Base-by-base conservation (phyloP, 164 flowering plant species). In the Saururus chinensis region DNA sequence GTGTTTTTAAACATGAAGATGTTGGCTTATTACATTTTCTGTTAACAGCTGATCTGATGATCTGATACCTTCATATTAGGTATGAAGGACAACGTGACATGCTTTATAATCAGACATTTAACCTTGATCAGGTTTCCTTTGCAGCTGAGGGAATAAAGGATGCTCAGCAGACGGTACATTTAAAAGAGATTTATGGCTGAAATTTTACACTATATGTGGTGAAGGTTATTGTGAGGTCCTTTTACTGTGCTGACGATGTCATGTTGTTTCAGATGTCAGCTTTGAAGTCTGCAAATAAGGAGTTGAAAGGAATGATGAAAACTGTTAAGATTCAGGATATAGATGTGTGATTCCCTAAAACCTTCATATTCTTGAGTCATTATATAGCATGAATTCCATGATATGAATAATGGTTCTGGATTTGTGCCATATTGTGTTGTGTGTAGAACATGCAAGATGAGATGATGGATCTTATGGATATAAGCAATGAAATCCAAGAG, bases 381-480 rank as follows among this genome's bases (percentile, higher is more conserved):
- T 45, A 30, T 30, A 30, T 30, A 30, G 14, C 49, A 12, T 45
- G 11, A 12, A 45, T 45, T 12, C 49, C 14, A 0, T 45, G 49
- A 12, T 45, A 45, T 17, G 14, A 0, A 12, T 45, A 7, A 12
- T 17, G 17, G 11, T 13, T 45, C 17, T 45, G 14, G 49, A 45
- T 45, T 45, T 45, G 14, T 45, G 49, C 49, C 17, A 17, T 12
- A 12, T 3, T 45, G 49, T 45, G 17, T 2, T 25, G 56, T 37
- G 12, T 30, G 22, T 51, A 92, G 99, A 90, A 73, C 66, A 76
- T 93, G 81, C 99, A 93, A 93, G 99, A 93, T 76, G 97, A 93
- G 75, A 93, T 93, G 97, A 80, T 88, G 91, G 99, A 93, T 71
- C 74, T 93, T 73, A 88, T 93, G 99, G 97, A 90, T 71, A 85